Base-by-base conservation (phyloP, 2,329 filamentous ascomycete genomes). In the Xylariaceae sp. region DNA sequence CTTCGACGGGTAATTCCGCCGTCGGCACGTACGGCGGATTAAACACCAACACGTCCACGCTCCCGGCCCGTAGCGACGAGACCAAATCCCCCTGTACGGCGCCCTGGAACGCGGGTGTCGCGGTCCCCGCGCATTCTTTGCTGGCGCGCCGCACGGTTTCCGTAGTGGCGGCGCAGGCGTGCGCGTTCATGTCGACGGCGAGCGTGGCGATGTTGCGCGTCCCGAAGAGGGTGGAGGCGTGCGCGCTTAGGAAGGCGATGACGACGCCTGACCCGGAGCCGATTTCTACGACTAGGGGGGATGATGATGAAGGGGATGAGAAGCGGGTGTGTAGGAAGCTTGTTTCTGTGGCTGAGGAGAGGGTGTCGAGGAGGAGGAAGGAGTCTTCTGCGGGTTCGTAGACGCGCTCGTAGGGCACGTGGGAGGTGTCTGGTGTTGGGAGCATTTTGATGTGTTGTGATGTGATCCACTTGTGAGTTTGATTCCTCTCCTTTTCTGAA, bases 381-480 rank as follows among this genome's bases (percentile, higher is more conserved):
- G 92, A 97, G 77, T 99, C 94, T 75, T 99, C 94, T 9, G 93
- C 88, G 42, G 94, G 94, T 72, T 97, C 92, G 76, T 99, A 99
- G 67, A 97, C 87, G 57, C 88, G 86, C 73, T 90, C 84, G 75
- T 92, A 96, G 57, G 88, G 84, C 61, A 97, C 90, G 76, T 99
- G 94, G 18, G 89, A 89, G 2, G 94, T 99, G 59, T 90, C 90
- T 11, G 94, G 94, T 0, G 94, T 99, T 8, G 93, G 92, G 34
- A 99, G 84, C 92, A 97, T 96, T 35, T 48, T 23, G 30, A 17
- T 49, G 11, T 4, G 17, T 2, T 18, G 17, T 18, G 17, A 18
- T 18, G 2, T 18, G 17, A 2, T 0, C 1, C 17, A 0, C 17
- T 18, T 18, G 17, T 18, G 17, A 18, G 2, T 42, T 45, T n/a